Percentiles rank a stretch among this genome's conserved stretches.
These are phyloP conservation scores for Lodderomyces margitis DNA, from an alignment of 1,139 yeast species.

Conservation along the genomic window DNA sequence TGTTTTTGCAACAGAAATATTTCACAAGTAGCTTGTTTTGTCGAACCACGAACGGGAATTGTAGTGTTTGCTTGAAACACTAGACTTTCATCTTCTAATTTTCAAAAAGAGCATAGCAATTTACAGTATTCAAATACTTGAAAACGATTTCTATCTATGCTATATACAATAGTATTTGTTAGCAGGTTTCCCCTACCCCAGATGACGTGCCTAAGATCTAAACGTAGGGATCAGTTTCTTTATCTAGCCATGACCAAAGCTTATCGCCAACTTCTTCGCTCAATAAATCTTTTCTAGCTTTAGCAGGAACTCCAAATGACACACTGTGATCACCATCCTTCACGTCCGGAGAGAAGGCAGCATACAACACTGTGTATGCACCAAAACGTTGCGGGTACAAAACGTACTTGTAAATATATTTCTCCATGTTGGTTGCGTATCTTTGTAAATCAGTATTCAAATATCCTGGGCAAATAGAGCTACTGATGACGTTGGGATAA, in stretches of 20 bases:
- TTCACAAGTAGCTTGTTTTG: no score
- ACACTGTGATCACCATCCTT: slow-evolving; percentile 18
- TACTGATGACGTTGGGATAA: slow-evolving; percentile 35
- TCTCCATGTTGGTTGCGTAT: slow-evolving; percentile 16
- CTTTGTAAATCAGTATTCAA: slow-evolving; percentile 43
- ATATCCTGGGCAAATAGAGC: slow-evolving; percentile 48
- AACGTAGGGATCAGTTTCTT: slow-evolving; percentile 12
- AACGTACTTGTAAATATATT: slow-evolving; percentile 5
- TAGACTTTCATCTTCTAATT: no score
- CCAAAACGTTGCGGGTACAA: slow-evolving; percentile 16
- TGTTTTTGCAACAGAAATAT: no score
- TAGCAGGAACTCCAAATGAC: slow-evolving; percentile 24
- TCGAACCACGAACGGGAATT: no score
- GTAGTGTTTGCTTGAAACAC: no score
- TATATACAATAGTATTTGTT: no score
- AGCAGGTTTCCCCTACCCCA: no score
- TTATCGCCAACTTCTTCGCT: slow-evolving; percentile 16
- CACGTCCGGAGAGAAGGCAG: slow-evolving; percentile 21
- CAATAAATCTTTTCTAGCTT: slow-evolving; percentile 15
- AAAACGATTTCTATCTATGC: no score
- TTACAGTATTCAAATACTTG: no score
- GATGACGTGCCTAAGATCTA: no score
- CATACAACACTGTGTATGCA: slow-evolving; percentile 23
- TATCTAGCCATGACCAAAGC: slow-evolving; percentile 13
- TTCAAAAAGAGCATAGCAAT: no score